Conservation (phyloP, 495 filamentous ascomycete genomes). For the Xylaria nigripes region DNA sequence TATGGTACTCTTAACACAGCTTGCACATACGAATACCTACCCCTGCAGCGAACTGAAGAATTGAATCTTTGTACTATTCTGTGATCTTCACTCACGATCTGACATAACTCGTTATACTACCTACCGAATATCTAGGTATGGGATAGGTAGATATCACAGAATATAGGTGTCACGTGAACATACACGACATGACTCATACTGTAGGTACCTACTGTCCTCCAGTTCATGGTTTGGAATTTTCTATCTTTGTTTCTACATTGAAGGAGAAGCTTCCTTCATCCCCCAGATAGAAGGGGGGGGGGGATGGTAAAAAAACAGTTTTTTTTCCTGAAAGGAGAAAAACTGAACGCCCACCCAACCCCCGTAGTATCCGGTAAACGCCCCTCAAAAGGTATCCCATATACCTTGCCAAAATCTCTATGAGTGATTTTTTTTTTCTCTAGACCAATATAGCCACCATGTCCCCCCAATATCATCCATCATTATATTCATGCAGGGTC, state of each 20-base stretch:
- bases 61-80: no score
- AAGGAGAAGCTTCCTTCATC: neutral
- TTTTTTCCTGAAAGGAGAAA: conserved; percentile 10
- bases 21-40: no score
- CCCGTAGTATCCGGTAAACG: conserved; percentile 24
- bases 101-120: no score
- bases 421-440: conserved; percentile 1
- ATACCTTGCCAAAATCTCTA: conserved; percentile 9
- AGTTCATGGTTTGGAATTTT: neutral
- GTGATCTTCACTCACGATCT: no score
- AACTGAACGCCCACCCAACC: conserved; percentile 27
- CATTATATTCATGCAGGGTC: conserved; percentile 8
- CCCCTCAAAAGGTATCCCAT: conserved; percentile 3
- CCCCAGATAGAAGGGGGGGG: conserved; percentile 6
- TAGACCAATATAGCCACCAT: conserved; percentile 3
- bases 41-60: no score
- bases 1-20: no score
- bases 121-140: no score
- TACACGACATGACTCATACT: neutral
- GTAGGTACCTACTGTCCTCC: neutral
- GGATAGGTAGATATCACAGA: no score
- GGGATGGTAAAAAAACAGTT: no score
- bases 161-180: neutral
- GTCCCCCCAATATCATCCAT: conserved; percentile 3
- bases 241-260: neutral